A percentile compares a stretch with the other conserved stretches of the same genome.
phyloP scores from a whole-genome alignment of 768 basidiomycete species.

The Suillus weaverae region DNA sequence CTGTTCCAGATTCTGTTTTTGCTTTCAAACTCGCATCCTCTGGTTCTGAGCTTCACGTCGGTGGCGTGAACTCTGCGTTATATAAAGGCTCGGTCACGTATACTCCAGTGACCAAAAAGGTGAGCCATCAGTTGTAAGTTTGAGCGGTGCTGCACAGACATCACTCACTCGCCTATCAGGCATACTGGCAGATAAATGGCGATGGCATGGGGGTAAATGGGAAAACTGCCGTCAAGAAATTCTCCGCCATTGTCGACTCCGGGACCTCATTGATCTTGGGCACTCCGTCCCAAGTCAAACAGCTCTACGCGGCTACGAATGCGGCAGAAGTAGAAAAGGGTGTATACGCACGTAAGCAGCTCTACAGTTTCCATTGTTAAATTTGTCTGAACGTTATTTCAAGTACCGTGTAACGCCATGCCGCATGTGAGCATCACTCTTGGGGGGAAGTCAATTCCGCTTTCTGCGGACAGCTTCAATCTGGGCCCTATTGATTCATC shows the following conservation, averaged over 20 bases:
- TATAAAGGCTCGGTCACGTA: constrained; percentile 42
- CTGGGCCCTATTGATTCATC: constrained; percentile 29
- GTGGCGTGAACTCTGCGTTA: constrained; percentile 40
- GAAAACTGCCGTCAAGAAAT: background rate
- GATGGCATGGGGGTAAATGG: constrained; percentile 26
- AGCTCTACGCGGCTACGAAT: constrained; percentile 31
- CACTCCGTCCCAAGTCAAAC: constrained; percentile 33
- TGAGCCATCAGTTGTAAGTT: constrained; percentile 10
- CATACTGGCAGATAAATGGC: constrained; percentile 21
- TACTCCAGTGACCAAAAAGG: constrained; percentile 32
- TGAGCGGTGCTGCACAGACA: background rate
- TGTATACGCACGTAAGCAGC: constrained; percentile 33
- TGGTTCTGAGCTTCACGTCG: constrained; percentile 40
- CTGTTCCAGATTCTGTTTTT: constrained; percentile 33
- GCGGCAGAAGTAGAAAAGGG: constrained; percentile 31
- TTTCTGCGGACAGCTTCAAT: constrained; percentile 35
- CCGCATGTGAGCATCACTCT: constrained; percentile 35
- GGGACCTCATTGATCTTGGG: constrained; percentile 46
- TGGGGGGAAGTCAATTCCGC: constrained; percentile 30
- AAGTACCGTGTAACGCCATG: constrained; percentile 26
- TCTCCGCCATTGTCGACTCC: constrained; percentile 45
- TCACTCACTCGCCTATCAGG: constrained; percentile 13
- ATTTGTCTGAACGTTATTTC: background rate
- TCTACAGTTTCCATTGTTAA: background rate
- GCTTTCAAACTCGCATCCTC: constrained; percentile 40